Evolutionary conservation across 345 rosid species (phyloP), one percentile per base, ranked within the genome.

Genomic region (Citrus trifoliata): DNA sequence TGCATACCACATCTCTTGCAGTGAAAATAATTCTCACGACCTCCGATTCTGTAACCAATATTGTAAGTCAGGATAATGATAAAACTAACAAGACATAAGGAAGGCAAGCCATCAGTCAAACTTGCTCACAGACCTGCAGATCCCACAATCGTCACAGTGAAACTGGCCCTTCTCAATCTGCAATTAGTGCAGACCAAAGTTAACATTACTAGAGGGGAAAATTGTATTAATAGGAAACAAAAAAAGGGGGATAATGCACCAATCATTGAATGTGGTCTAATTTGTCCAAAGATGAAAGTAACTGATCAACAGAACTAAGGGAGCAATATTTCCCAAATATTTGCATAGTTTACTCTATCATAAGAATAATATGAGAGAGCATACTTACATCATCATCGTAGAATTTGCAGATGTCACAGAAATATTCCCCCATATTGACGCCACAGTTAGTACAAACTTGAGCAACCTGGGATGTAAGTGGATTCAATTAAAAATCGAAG

Each of bases 351-450:
- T 65, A 18, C 27, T 66, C 13, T 51, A 19, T 14, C 55, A 58
- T 25, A 59, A 2, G 55, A 24, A 21, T 56, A 80, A 70, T 64
- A 62, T 75, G 58, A 53, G 55, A 42, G 48, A 46, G 71, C 27
- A 28, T 30, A 63, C 70, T 88, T 88, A 96, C 99, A 89, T 94
- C 87, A 78, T 96, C 99, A 76, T 96, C 99, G 65, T 80, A 96
- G 87, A 96, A 96, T 83, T 85, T 96, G 93, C 99, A 96, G 67
- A 90, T 84, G n/a, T 79, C 81, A 82, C 99, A 96, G 76, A 91
- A 94, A 80, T 93, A 96, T 79, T 91, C 98, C 82, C 98, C 99
- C 99, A 96, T 93, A 82, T 87, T 91, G 84, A 96, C 93, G n/a
- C 99, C 99, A 76, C 99, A 96, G 84, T 96, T 96, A 21, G 95